Conservation (phyloP, 345 rosid species). For the Linum lewisii region DNA sequence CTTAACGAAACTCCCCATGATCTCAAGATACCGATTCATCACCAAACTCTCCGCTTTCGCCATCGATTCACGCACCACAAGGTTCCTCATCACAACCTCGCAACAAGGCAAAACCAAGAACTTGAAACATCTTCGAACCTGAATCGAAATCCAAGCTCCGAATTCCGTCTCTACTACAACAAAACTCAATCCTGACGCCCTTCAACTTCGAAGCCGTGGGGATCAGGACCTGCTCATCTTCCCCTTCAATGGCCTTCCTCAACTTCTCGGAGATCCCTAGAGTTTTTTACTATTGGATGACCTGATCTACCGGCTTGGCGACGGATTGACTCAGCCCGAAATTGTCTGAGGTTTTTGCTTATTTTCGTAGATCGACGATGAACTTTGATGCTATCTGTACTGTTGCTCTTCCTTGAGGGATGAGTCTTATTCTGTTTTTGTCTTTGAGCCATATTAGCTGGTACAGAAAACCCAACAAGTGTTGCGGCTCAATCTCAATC, state of each 20-base stretch:
- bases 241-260: background rate
- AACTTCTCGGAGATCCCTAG: background rate
- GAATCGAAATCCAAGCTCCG: background rate
- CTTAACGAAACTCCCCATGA: background rate
- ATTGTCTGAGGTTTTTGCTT: background rate
- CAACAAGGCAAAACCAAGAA: background rate
- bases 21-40: background rate
- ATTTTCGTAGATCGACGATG: background rate
- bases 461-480: background rate
- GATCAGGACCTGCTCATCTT: background rate
- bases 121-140: background rate
- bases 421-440: no score
- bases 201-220: background rate
- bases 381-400: background rate
- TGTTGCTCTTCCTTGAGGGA: no score
- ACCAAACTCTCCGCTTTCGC: background rate
- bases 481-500: no score
- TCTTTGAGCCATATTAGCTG: background rate
- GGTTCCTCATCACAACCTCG: constrained; percentile 1
- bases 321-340: background rate
- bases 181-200: background rate
- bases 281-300: background rate
- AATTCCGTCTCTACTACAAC: background rate
- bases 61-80: background rate
- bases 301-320: background rate